phyloP scores from a whole-genome alignment of 768 basidiomycete genomes.

The Collybia sordida region DNA sequence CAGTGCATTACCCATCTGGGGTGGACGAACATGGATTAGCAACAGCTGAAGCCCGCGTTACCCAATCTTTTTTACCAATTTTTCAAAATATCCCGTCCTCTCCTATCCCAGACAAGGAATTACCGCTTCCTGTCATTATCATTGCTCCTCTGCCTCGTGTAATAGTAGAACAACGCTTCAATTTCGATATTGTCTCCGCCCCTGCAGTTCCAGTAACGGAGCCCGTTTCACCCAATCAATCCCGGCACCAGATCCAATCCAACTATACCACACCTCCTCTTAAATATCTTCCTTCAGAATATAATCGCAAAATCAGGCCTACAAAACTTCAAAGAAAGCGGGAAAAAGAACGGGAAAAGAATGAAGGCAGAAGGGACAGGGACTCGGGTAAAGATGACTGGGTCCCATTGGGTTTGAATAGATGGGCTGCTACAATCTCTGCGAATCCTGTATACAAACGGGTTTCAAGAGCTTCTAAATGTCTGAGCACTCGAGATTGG shows the following conservation, averaged over 20 bases:
- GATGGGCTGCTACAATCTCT: constrained; percentile 72
- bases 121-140: constrained; percentile 9
- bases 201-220: constrained; percentile 7
- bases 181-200: constrained; percentile 5
- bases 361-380: constrained; percentile 41
- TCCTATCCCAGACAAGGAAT: background rate
- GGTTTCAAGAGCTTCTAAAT: constrained; percentile 71
- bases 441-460: constrained; percentile 78
- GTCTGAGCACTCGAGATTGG: constrained; percentile 81
- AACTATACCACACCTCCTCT: constrained; percentile 56
- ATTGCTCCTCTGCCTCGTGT: constrained; percentile 6
- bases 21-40: too few relatives aligned
- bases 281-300: constrained; percentile 54
- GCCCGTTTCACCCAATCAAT: constrained; percentile 19
- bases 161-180: constrained; percentile 6
- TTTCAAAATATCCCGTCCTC: background rate
- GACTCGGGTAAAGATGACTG: constrained; percentile 51
- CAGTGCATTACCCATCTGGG: too few relatives aligned
- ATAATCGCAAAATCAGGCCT: constrained; percentile 36
- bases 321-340: constrained; percentile 31
- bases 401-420: constrained; percentile 60
- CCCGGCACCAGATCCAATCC: constrained; percentile 40
- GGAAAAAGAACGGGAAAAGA: constrained; percentile 49
- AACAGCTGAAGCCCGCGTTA: too few relatives aligned
- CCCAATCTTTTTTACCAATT: too few relatives aligned